phyloP scores from a whole-genome alignment of 768 basidiomycete genomes.

The Leccinum subtestaceum region DNA sequence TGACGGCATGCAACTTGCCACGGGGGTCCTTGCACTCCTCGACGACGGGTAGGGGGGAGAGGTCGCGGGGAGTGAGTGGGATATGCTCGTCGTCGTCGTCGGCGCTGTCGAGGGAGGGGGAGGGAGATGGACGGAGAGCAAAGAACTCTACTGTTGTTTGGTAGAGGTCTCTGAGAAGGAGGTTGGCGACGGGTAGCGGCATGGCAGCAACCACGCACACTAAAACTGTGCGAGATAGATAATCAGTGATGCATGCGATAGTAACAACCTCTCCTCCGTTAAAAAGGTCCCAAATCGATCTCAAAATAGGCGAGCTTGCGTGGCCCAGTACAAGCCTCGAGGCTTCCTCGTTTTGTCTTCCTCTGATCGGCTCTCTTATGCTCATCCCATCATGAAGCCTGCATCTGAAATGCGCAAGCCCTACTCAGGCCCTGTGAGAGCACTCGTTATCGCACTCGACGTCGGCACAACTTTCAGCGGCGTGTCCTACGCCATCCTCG shows the following conservation, averaged over 20 bases:
- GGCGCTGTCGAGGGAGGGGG: constrained; percentile 28
- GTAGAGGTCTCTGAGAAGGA: constrained; percentile 48
- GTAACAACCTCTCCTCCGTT: not conserved
- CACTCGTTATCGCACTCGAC: constrained; percentile 76
- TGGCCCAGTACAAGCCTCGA: constrained; percentile 17
- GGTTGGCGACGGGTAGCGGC: constrained; percentile 47
- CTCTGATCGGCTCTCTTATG: not conserved
- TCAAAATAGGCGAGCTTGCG: constrained; percentile 19
- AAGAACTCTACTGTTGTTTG: constrained; percentile 61
- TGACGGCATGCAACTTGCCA: constrained; percentile 37
- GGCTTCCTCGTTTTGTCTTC: constrained; percentile 9
- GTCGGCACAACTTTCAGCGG: constrained; percentile 84
- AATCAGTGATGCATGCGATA: constrained; percentile 33
- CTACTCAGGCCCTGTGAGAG: constrained; percentile 58
- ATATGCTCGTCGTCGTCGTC: constrained; percentile 27
- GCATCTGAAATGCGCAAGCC: constrained; percentile 69
- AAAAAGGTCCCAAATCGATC: too few relatives aligned
- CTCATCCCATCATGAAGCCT: constrained; percentile 34
- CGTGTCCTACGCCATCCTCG: constrained; percentile 79
- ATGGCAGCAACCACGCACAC: constrained; percentile 5
- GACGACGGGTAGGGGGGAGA: constrained; percentile 41
- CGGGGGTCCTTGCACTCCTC: constrained; percentile 35
- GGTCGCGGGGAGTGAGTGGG: constrained; percentile 29
- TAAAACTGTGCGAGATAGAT: constrained; percentile 31
- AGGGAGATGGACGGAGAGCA: constrained; percentile 33